phyloP scores from a whole-genome alignment of 768 basidiomycete species.

The Lyophyllum semitale region DNA sequence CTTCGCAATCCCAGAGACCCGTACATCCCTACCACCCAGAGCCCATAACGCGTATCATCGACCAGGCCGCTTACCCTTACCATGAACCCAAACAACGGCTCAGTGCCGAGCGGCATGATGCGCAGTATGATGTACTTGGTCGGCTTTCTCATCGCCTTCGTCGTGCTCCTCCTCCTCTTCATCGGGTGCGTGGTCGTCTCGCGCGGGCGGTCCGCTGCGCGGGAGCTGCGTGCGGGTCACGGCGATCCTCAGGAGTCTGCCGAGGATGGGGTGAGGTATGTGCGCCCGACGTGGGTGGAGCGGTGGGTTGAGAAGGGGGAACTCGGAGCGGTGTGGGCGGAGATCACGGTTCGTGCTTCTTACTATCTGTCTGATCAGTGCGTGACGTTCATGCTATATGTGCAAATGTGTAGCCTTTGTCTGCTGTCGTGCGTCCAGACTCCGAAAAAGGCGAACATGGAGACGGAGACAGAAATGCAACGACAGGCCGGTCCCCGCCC shows the following conservation, averaged over 20 bases:
- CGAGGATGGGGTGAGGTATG: not conserved
- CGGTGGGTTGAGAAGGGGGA: constrained; percentile 11
- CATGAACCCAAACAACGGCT: not conserved
- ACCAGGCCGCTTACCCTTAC: not conserved
- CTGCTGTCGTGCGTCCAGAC: not conserved
- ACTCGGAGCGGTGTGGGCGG: constrained; percentile 1
- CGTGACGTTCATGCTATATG: no score
- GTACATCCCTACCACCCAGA: not conserved
- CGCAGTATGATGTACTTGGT: constrained; percentile 50
- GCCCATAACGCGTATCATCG: not conserved
- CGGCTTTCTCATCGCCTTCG: constrained; percentile 53
- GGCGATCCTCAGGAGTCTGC: constrained; percentile 21
- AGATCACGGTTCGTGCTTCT: not conserved
- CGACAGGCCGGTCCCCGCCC: not conserved
- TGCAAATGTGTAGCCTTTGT: not conserved
- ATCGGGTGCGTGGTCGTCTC: constrained; percentile 52
- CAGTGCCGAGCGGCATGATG: constrained; percentile 7
- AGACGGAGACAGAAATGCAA: not conserved
- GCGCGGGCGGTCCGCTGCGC: constrained; percentile 36
- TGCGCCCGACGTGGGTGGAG: constrained; percentile 18
- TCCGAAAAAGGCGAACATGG: not conserved
- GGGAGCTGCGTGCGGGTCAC: constrained; percentile 20
- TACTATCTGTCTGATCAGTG: no score
- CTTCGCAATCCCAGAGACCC: not conserved
- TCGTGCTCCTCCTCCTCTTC: constrained; percentile 50